These are phyloP conservation scores for Leptodermis oblonga DNA, from an alignment of 257 asterid genomes.

Conservation along the genomic window DNA sequence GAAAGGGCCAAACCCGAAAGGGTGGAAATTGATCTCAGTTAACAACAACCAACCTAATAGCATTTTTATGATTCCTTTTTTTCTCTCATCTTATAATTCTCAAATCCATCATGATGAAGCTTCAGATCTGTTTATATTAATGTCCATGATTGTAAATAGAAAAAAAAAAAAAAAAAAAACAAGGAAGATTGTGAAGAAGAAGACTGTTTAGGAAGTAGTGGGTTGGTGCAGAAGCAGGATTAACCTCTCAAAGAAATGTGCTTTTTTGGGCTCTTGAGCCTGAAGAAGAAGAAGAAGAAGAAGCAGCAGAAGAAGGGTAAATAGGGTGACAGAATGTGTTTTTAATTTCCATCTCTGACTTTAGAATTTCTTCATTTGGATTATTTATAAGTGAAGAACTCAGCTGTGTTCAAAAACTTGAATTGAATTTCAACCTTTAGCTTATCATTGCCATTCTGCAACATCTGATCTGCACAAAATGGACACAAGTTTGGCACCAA, in stretches of 20 bases:
- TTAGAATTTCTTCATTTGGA: conserved; percentile 16
- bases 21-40: conserved; percentile 73
- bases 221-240: conserved; percentile 26
- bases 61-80: too few relatives aligned
- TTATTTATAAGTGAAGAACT: neutral
- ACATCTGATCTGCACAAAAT: too few relatives aligned
- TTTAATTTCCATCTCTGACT: conserved; percentile 4
- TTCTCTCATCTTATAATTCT: neutral
- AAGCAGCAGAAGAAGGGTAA: too few relatives aligned
- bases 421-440: too few relatives aligned
- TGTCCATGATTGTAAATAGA: conserved; percentile 36
- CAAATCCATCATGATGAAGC: neutral
- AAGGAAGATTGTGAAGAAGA: conserved; percentile 27
- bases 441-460: too few relatives aligned
- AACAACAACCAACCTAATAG: conserved; percentile 1
- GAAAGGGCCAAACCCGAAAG: conserved; percentile 81
- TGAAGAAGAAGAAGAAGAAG: too few relatives aligned
- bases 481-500: too few relatives aligned
- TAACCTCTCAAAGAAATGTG: conserved; percentile 23
- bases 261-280: conserved; percentile 19
- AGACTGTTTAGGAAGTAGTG: conserved; percentile 25
- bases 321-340: conserved; percentile 25
- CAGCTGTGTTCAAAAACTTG: neutral
- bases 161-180: conserved; percentile 11
- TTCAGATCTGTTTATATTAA: conserved; percentile 19